A percentile compares a stretch with the other conserved stretches of the same genome.
Evolutionary conservation across 179 eudicot species (phyloP).

Genomic region (Beta corolliflora): DNA sequence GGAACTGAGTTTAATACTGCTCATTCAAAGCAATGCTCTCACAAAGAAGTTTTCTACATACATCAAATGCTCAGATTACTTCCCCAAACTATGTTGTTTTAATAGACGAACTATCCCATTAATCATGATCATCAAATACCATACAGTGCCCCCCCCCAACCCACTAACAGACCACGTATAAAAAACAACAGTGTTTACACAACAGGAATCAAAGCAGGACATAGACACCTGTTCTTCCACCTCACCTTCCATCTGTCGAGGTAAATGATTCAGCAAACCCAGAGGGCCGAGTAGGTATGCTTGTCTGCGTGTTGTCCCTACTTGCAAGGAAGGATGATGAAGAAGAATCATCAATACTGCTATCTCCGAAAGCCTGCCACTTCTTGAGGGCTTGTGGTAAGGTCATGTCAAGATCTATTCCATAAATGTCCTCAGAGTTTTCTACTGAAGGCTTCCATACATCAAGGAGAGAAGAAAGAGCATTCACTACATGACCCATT

Average conservation of each 20-base stretch:
- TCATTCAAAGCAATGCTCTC: neutral
- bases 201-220: neutral
- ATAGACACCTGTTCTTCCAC: neutral
- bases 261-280: conserved; percentile 46
- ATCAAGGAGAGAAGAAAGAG: conserved; percentile 42
- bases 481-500: conserved; percentile 50
- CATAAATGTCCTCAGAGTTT: conserved; percentile 27
- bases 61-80: neutral
- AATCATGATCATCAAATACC: neutral
- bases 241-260: conserved; percentile 42
- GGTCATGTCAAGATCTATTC: conserved; percentile 41
- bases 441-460: conserved; percentile 45
- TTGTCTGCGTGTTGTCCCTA: conserved; percentile 42
- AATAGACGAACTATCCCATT: neutral
- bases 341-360: conserved; percentile 25
- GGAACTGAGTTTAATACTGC: neutral
- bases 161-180: neutral
- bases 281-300: conserved; percentile 42
- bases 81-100: conserved; percentile 1
- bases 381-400: conserved; percentile 50
- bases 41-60: neutral
- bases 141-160: neutral
- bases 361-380: conserved; percentile 42
- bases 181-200: neutral
- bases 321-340: conserved; percentile 39